phyloP scores from a whole-genome alignment of 2,329 filamentous ascomycete genomes.

The Penicillium sp. region DNA sequence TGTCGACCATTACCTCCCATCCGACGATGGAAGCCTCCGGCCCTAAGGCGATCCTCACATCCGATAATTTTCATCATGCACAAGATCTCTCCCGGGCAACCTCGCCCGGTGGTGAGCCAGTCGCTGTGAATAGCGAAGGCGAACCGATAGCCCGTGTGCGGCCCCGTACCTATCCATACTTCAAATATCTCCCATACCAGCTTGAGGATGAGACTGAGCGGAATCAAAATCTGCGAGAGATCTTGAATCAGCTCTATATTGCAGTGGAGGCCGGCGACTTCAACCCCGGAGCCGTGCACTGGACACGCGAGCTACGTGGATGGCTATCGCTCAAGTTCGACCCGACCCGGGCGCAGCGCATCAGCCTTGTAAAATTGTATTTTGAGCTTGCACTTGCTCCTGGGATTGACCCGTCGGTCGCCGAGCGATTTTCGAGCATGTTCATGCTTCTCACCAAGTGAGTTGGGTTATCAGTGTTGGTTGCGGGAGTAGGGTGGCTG shows the following conservation, averaged over 20 bases:
- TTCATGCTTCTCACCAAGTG: constrained; percentile 93
- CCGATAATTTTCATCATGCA: constrained; percentile 41
- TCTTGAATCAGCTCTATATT: constrained; percentile 90
- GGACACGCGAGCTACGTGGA: constrained; percentile 91
- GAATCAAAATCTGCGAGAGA: constrained; percentile 76
- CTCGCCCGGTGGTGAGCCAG: constrained; percentile 64
- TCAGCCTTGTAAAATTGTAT: constrained; percentile 83
- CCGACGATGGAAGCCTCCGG: constrained; percentile 36
- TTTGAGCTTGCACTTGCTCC: constrained; percentile 91
- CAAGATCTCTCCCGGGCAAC: constrained; percentile 81
- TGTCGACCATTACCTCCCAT: constrained; percentile 15
- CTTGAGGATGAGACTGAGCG: constrained; percentile 78
- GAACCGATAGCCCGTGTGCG: constrained; percentile 65
- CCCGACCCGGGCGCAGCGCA: constrained; percentile 77
- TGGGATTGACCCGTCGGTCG: constrained; percentile 74
- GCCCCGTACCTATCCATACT: constrained; percentile 90
- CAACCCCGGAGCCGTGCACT: constrained; percentile 87
- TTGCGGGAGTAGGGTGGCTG: not conserved
- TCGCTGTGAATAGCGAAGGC: constrained; percentile 51
- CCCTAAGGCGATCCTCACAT: constrained; percentile 34
- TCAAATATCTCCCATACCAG: constrained; percentile 81
- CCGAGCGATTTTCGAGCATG: constrained; percentile 95
- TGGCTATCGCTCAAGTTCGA: constrained; percentile 98
- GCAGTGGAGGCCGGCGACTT: constrained; percentile 91
- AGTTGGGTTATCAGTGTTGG: constrained; percentile 31